These are phyloP conservation scores for Colletotrichum chrysophilum DNA, from an alignment of 2,329 filamentous ascomycete genomes.

Conservation along the genomic window DNA sequence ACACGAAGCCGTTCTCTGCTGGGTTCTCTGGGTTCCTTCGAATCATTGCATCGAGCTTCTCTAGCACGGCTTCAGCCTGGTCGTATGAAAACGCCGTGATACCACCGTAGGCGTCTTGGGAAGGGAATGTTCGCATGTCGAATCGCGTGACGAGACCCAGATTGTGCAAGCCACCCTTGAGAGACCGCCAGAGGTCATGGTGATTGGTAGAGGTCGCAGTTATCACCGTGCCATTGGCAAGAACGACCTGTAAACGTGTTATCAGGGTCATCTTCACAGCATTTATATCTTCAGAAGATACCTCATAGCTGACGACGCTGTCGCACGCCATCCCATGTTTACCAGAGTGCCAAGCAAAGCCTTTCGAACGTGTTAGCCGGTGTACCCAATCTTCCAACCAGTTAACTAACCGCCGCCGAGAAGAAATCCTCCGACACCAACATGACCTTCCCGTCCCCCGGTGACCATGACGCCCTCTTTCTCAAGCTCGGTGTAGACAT, in stretches of 20 bases:
- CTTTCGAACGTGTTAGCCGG: background rate
- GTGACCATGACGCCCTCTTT: conserved; percentile 21
- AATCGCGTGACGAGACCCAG: conserved; percentile 42
- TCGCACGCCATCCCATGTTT: conserved; percentile 39
- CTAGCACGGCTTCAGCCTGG: background rate
- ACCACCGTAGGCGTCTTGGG: conserved; percentile 3
- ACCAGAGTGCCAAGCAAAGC: conserved; percentile 24
- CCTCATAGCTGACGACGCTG: conserved; percentile 33
- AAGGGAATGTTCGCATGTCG: conserved; percentile 31
- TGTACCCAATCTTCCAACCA: accelerated
- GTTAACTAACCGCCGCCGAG: conserved; percentile 28
- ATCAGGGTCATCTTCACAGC: too few relatives aligned
- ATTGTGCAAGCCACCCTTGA: conserved; percentile 51
- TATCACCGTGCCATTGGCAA: conserved; percentile 42
- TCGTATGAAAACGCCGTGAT: background rate
- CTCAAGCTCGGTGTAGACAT: conserved; percentile 17
- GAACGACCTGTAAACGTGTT: conserved; percentile 37
- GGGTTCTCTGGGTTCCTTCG: background rate
- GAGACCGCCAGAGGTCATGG: conserved; percentile 45
- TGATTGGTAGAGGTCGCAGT: conserved; percentile 38
- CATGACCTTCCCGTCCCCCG: conserved; percentile 25
- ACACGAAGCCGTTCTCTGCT: background rate
- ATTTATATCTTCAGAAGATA: background rate
- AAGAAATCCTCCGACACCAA: conserved; percentile 31
- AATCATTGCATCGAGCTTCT: background rate